These are phyloP conservation scores for Rutstroemia sp. DNA, from an alignment of 2,329 filamentous ascomycete species.

Conservation along the genomic window DNA sequence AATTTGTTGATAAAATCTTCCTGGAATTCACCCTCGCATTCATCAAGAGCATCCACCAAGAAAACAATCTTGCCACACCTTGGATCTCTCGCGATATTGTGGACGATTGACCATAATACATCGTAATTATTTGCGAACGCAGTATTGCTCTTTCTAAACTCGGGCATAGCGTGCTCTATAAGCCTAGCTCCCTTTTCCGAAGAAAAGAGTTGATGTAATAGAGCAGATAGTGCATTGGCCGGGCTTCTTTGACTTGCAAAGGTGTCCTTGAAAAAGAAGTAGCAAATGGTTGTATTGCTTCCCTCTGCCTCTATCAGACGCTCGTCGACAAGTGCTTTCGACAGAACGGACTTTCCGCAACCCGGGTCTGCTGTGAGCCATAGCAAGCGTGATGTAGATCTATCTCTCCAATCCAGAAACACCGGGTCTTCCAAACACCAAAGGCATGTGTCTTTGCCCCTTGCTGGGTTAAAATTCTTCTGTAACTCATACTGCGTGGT, in stretches of 20 bases:
- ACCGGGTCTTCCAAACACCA: background rate
- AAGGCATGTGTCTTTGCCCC: background rate
- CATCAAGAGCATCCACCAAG: constrained; percentile 8
- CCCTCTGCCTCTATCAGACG: background rate
- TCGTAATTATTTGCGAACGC: background rate
- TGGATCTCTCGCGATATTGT: background rate
- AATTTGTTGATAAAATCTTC: background rate
- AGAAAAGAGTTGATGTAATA: constrained; percentile 7
- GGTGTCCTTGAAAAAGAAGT: constrained; percentile 9
- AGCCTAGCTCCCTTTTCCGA: background rate
- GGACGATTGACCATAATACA: background rate
- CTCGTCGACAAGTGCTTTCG: constrained; percentile 4
- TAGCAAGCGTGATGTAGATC: background rate
- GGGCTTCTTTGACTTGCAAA: constrained; percentile 1
- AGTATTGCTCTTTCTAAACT: background rate
- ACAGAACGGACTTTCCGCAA: constrained; percentile 8
- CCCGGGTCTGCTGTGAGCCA: constrained; percentile 5
- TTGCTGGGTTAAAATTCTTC: constrained; percentile 2
- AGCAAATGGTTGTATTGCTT: constrained; percentile 1
- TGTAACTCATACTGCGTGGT: background rate
- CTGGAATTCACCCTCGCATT: background rate
- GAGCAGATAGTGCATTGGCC: background rate
- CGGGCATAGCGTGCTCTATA: background rate
- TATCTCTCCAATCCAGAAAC: background rate
- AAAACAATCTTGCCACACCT: constrained; percentile 3